Evolutionary conservation across 1,139 yeast genomes (phyloP).

Genomic region (Candida sojae): DNA sequence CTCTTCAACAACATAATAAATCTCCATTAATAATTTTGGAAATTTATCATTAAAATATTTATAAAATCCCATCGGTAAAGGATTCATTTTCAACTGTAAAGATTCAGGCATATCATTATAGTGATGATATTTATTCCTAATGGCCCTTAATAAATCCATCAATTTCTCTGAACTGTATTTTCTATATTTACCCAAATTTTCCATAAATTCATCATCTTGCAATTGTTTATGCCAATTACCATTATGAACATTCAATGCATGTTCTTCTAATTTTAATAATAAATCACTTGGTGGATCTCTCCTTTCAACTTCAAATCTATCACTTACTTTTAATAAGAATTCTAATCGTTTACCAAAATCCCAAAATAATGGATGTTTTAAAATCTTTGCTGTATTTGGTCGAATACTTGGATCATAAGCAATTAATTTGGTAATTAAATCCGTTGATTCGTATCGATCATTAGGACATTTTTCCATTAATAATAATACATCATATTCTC

Average conservation of each 20-base stretch:
- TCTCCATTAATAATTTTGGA: slow-evolving; percentile 76
- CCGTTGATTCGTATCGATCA: slow-evolving; percentile 65
- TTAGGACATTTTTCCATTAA: slow-evolving; percentile 41
- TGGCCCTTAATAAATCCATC: slow-evolving; percentile 83
- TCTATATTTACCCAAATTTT: slow-evolving; percentile 85
- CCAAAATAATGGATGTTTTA: slow-evolving; percentile 93
- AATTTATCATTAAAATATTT: slow-evolving; percentile 70
- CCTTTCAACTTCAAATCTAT: slow-evolving; percentile 83
- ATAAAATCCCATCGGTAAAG: slow-evolving; percentile 83
- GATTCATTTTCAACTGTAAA: slow-evolving; percentile 64
- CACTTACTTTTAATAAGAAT: slow-evolving; percentile 83
- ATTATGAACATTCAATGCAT: slow-evolving; percentile 53
- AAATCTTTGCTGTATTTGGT: slow-evolving; percentile 67
- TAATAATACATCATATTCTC: slow-evolving; percentile 55
- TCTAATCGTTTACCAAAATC: slow-evolving; percentile 70
- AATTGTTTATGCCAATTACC: slow-evolving; percentile 81
- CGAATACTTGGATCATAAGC: slow-evolving; percentile 64
- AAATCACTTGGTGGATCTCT: slow-evolving; percentile 83
- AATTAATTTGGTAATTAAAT: slow-evolving; percentile 75
- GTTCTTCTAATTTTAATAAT: slow-evolving; percentile 58
- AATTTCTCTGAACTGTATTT: slow-evolving; percentile 78
- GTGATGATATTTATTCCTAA: slow-evolving; percentile 91
- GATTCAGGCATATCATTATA: slow-evolving; percentile 81
- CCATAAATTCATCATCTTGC: slow-evolving; percentile 63
- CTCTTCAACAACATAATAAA: slow-evolving; percentile 64